These are phyloP conservation scores for Diplocarpon mali DNA, from an alignment of 2,329 filamentous ascomycete genomes.

Conservation along the genomic window DNA sequence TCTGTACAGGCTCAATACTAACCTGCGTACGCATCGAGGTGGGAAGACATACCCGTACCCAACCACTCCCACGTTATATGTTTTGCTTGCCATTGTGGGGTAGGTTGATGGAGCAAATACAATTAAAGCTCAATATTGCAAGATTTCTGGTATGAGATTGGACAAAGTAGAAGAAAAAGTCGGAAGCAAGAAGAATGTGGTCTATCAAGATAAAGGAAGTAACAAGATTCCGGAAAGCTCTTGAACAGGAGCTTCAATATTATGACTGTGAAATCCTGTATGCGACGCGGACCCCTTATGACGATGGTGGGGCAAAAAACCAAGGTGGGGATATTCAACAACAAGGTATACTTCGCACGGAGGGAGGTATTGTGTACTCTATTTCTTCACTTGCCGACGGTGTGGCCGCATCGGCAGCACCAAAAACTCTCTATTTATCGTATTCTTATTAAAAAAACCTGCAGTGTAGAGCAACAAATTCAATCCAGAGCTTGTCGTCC, in stretches of 20 bases:
- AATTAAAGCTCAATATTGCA: too few species aligned
- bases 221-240: too few species aligned
- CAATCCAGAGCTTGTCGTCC: too few species aligned
- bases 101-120: neutral
- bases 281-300: neutral
- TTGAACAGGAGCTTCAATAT: neutral
- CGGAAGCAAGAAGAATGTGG: neutral
- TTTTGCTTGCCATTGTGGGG: conserved; percentile 26
- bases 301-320: neutral
- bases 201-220: neutral
- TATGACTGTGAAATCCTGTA: too few species aligned
- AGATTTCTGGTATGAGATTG: neutral
- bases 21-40: neutral
- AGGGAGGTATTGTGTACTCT: neutral
- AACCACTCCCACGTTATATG: conserved; percentile 45
- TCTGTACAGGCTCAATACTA: conserved; percentile 23
- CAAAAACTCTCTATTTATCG: too few species aligned
- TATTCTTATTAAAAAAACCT: too few species aligned
- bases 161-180: neutral
- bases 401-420: neutral
- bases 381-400: neutral
- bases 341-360: too few species aligned
- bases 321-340: neutral
- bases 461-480: too few species aligned
- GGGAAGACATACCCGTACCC: conserved; percentile 36